phyloP scores from a whole-genome alignment of 768 basidiomycete genomes.

The Lactifluus pinguis region DNA sequence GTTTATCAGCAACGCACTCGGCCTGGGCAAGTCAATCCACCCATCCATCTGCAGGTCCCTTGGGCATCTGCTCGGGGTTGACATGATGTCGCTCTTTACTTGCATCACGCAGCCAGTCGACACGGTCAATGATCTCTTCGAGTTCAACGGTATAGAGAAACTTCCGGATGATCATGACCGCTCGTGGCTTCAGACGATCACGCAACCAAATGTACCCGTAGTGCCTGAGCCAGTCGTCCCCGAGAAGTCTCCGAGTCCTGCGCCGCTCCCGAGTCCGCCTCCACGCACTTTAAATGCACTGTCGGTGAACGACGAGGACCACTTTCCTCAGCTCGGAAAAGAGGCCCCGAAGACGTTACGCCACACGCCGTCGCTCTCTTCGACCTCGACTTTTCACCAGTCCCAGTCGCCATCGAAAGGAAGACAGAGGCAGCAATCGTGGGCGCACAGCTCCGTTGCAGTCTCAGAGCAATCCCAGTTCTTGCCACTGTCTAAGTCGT shows the following conservation, averaged over 20 bases:
- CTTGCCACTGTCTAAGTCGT: neutral
- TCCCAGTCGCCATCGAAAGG: neutral
- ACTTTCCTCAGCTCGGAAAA: constrained; percentile 1
- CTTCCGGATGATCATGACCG: constrained; percentile 10
- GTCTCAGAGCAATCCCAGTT: constrained; percentile 4
- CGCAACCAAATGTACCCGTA: constrained; percentile 6
- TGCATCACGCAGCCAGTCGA: neutral
- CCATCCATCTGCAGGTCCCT: neutral
- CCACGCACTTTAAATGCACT: neutral
- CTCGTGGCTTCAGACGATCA: constrained; percentile 10
- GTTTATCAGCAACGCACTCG: constrained; percentile 1
- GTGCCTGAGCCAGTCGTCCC: neutral
- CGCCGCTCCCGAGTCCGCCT: neutral
- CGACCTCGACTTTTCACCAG: neutral
- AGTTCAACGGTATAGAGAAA: neutral
- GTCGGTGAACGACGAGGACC: neutral
- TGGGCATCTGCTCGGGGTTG: neutral
- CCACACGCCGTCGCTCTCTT: neutral
- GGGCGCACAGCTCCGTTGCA: neutral
- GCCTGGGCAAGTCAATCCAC: neutral
- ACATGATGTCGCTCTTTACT: neutral
- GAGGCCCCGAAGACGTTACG: neutral
- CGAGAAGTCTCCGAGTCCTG: neutral
- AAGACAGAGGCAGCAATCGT: neutral
- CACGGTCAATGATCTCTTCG: neutral